Percentiles rank a stretch among this genome's conserved stretches.
These are phyloP conservation scores for Suillus clintonianus DNA, from an alignment of 768 basidiomycete genomes.

Conservation along the genomic window DNA sequence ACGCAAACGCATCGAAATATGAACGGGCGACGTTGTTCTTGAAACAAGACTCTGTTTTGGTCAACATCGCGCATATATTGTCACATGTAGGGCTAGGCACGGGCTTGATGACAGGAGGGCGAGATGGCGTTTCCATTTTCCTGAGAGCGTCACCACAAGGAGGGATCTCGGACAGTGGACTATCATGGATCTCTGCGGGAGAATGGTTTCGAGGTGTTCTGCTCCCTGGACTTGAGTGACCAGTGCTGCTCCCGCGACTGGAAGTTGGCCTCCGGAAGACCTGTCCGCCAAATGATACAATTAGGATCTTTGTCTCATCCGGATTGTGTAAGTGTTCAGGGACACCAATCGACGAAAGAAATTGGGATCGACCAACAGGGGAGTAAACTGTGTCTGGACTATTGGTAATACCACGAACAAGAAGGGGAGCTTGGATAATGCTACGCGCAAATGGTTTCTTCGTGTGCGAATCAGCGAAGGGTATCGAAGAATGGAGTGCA, in stretches of 20 bases:
- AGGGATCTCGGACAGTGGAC: not conserved
- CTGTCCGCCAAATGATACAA: constrained; percentile 84
- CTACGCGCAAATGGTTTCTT: constrained; percentile 32
- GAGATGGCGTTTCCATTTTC: constrained; percentile 49
- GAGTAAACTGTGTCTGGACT: constrained; percentile 48
- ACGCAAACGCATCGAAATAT: constrained; percentile 1
- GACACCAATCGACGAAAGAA: constrained; percentile 63
- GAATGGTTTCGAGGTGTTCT: constrained; percentile 11
- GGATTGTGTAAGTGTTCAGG: constrained; percentile 52
- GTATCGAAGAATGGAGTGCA: constrained; percentile 44
- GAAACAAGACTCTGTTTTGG: not conserved
- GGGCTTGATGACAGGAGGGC: constrained; percentile 51
- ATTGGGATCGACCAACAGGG: constrained; percentile 46
- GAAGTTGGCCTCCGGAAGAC: constrained; percentile 55
- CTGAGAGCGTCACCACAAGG: constrained; percentile 17
- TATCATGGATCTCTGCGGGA: not conserved
- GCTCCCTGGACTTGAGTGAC: constrained; percentile 37
- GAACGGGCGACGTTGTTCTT: not conserved
- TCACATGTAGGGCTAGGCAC: not conserved
- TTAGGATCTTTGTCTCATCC: constrained; percentile 55
- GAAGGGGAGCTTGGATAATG: constrained; percentile 59
- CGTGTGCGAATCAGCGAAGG: constrained; percentile 29
- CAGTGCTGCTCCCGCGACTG: constrained; percentile 28
- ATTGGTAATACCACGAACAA: constrained; percentile 59
- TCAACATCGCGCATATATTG: not conserved